Conservation (phyloP, 2,329 filamentous ascomycete genomes). For the Berkeleyomyces rouxiae region DNA sequence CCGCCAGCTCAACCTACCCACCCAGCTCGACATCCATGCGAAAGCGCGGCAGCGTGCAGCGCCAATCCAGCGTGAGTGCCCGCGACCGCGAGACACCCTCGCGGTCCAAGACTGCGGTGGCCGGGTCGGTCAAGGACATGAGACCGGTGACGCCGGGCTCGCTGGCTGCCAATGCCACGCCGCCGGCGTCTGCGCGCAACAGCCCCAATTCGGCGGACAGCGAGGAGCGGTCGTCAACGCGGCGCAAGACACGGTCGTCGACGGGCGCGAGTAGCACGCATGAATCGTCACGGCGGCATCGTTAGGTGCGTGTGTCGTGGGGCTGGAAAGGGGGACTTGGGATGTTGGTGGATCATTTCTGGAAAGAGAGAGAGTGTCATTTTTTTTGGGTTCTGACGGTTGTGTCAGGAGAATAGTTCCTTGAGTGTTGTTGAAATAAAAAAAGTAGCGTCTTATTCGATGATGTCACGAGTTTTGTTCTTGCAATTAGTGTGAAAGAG, state of each 20-base stretch:
- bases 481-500: neutral
- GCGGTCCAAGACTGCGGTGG: constrained; percentile 6
- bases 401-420: neutral
- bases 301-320: constrained; percentile 7
- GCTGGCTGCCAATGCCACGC: constrained; percentile 4
- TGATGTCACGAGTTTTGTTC: neutral
- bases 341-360: neutral
- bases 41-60: constrained; percentile 2
- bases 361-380: neutral
- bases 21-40: constrained; percentile 8
- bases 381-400: neutral
- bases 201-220: constrained; percentile 9
- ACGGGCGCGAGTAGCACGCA: neutral
- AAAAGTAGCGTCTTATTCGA: constrained; percentile 2
- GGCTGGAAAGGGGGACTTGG: neutral
- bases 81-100: constrained; percentile 7
- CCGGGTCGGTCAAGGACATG: neutral
- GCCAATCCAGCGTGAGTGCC: constrained; percentile 10
- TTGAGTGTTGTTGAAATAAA: constrained; percentile 10
- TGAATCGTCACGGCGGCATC: constrained; percentile 11
- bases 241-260: constrained; percentile 5
- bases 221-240: constrained; percentile 1
- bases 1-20: constrained; percentile 7
- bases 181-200: constrained; percentile 2
- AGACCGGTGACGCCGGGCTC: constrained; percentile 7